Conservation (phyloP, 768 basidiomycete genomes). For the Suillus weaverae region DNA sequence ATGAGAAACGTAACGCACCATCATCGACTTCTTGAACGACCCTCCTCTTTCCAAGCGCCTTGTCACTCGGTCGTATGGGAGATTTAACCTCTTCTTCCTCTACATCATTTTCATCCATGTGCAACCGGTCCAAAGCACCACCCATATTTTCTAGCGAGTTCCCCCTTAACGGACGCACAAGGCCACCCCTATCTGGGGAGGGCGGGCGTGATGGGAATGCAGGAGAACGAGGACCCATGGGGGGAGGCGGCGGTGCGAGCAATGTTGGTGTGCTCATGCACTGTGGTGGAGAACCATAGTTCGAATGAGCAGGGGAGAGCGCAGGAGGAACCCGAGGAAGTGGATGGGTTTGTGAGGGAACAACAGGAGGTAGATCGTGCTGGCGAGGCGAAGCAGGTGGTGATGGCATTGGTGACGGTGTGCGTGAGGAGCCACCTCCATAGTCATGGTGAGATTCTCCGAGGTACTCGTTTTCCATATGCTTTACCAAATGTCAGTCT, state of each 20-base stretch:
- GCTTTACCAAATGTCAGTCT: constrained; percentile 13
- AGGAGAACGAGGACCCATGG: constrained; percentile 72
- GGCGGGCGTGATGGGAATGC: constrained; percentile 63
- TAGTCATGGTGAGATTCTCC: constrained; percentile 20
- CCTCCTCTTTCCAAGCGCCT: constrained; percentile 84
- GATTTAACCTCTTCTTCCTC: constrained; percentile 34
- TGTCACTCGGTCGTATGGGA: constrained; percentile 72
- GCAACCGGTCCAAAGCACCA: constrained; percentile 28
- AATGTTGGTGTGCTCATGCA: constrained; percentile 29
- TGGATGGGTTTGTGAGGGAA: constrained; percentile 34
- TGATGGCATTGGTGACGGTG: constrained; percentile 31
- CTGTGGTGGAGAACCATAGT: constrained; percentile 23
- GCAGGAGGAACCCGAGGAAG: constrained; percentile 40
- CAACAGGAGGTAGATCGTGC: constrained; percentile 30
- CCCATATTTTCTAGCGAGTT: constrained; percentile 27
- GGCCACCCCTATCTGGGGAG: constrained; percentile 53
- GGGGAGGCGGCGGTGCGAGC: constrained; percentile 66
- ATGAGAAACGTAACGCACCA: constrained; percentile 36
- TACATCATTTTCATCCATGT: constrained; percentile 22
- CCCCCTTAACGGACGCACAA: constrained; percentile 18
- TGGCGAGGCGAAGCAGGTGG: constrained; percentile 31
- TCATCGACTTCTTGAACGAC: constrained; percentile 50
- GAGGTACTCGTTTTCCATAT: constrained; percentile 24
- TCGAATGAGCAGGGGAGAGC: constrained; percentile 16
- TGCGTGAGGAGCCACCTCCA: constrained; percentile 29